Evolutionary conservation across 2,329 filamentous ascomycete genomes (phyloP).

Genomic region (Aspergillus sojae): DNA sequence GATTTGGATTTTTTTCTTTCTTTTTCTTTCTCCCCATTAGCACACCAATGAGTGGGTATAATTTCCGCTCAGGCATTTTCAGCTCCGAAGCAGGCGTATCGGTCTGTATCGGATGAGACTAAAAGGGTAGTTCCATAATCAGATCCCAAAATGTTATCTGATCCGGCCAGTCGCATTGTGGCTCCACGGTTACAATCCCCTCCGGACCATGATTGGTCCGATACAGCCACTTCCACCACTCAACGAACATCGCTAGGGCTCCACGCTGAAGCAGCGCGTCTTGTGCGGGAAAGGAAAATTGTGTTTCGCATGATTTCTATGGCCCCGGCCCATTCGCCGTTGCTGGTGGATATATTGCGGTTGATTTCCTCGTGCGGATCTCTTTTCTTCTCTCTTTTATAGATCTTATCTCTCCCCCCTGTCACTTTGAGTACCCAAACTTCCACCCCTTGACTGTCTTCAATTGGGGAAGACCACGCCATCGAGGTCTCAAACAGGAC

Average conservation of each 20-base stretch:
- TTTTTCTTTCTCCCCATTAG: neutral
- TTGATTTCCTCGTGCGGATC: neutral
- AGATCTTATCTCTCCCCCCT: neutral
- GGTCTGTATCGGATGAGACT: neutral
- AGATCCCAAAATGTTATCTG: conserved; percentile 11
- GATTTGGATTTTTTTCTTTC: neutral
- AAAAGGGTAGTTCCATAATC: conserved; percentile 11
- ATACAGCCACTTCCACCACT: neutral
- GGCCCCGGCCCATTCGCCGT: neutral
- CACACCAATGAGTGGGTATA: neutral
- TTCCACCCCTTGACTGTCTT: neutral
- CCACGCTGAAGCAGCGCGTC: conserved; percentile 7
- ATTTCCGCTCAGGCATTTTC: conserved; percentile 4
- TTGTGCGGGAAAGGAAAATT: conserved; percentile 6
- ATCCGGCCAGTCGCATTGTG: conserved; percentile 9
- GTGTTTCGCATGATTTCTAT: conserved; percentile 5
- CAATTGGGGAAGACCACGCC: neutral
- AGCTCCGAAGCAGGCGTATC: neutral
- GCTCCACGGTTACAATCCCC: neutral
- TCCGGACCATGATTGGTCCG: neutral
- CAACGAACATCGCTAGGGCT: neutral
- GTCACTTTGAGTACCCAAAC: neutral
- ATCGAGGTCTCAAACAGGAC: neutral
- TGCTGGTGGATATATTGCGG: neutral
- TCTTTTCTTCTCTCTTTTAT: neutral